Evolutionary conservation across 2,329 filamentous ascomycete genomes (phyloP), one percentile per base, ranked within the genome.

Genomic region (Aureobasidium vineae): DNA sequence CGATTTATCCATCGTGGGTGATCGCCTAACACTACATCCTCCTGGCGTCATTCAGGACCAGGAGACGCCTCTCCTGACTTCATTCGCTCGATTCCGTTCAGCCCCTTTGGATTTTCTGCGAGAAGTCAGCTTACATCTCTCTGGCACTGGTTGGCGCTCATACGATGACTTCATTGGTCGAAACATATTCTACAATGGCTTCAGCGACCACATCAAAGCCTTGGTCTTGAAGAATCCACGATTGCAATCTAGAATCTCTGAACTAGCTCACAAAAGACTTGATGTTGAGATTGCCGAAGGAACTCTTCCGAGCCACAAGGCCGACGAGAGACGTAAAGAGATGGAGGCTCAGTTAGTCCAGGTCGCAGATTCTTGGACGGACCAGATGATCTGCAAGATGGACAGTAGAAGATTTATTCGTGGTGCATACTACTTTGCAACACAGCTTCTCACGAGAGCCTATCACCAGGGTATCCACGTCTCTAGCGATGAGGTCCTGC

Each of bases 361-460:
- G 74, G 88, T 97, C 5, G 90, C 91, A 4, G 91, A 95, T 70
- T 88, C 89, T 70, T 88, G 95, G 85, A 91, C 92, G 28, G 92
- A 97, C 74, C 87, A 89, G 69, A 98, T 99, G 95, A 97, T 99
- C 69, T 98, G 94, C 85, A 99, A 99, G 79, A 94, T 98, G 84
- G 95, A 99, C 78, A 96, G 90, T 82, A 96, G 93, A 75, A 82
- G 86, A 2, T 98, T 98, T 74, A 97, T 99, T 71, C 84, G 95
- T 57, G 87, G 91, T 28, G 94, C 95, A 54, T 98, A 98, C 76
- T 99, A 97, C 76, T 75, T 97, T 45, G 83, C 83, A 56, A 96
- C 93, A 1, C 94, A 98, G 78, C 83, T 98, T 54, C 82, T 98
- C 69, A 96, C 94, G 5, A 83, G 95, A 68, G 94, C 95, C 6